A percentile compares a stretch with the other conserved stretches of the same genome.
These are phyloP conservation scores for Lepidium didymum DNA, from an alignment of 345 rosid species.

Conservation along the genomic window DNA sequence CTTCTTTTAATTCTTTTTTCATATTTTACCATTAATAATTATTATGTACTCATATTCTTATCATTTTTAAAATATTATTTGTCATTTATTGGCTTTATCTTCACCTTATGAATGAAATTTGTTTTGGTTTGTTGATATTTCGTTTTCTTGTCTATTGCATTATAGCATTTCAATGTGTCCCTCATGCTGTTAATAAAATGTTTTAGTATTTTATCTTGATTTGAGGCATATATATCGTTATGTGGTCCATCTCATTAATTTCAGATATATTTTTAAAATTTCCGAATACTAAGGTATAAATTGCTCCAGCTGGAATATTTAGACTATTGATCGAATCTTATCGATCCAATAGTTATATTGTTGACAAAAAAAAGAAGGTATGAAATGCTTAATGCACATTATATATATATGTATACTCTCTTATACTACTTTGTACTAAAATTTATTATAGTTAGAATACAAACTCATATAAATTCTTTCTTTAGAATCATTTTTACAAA, in stretches of 20 bases:
- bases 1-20: background rate
- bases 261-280: no score
- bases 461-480: no score
- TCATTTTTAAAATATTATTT: background rate
- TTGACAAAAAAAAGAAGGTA: no score
- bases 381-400: no score
- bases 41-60: background rate
- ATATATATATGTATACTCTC: no score
- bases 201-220: slow-evolving; percentile 4
- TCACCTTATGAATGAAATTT: background rate
- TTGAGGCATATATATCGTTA: background rate
- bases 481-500: no score
- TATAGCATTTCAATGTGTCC: slow-evolving; percentile 17
- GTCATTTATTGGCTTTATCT: slow-evolving; percentile 7
- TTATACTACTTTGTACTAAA: no score
- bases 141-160: slow-evolving; percentile 13
- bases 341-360: no score
- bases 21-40: background rate
- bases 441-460: no score
- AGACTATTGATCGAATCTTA: no score
- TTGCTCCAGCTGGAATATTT: no score
- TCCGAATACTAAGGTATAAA: no score
- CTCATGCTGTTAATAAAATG: background rate
- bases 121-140: slow-evolving; percentile 16
- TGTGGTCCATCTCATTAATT: slow-evolving; percentile 11